Conservation (phyloP, 768 basidiomycete genomes). For the Hemileccinum rubropunctum region DNA sequence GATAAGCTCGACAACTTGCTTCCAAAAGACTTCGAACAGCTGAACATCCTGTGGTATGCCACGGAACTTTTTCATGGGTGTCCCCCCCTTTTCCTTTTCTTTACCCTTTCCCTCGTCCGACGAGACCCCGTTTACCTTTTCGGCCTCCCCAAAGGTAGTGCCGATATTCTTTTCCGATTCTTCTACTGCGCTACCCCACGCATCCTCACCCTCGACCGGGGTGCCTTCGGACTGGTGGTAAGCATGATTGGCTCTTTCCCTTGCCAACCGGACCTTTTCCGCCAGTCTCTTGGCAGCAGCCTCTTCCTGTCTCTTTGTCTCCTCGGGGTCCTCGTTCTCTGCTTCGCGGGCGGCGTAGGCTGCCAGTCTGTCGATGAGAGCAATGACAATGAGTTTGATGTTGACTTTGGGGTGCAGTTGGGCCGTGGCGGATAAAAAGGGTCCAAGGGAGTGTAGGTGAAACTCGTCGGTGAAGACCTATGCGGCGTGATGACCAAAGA, state of each 20-base stretch:
- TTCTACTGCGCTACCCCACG: constrained; percentile 23
- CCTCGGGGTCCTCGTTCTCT: constrained; percentile 93
- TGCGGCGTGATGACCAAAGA: not conserved
- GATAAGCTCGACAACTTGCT: constrained; percentile 95
- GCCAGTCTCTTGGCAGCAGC: constrained; percentile 86
- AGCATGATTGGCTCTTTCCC: constrained; percentile 54
- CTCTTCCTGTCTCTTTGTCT: constrained; percentile 90
- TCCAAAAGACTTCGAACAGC: constrained; percentile 98
- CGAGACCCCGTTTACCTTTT: constrained; percentile 18
- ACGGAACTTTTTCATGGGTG: constrained; percentile 76
- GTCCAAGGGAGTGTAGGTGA: constrained; percentile 92
- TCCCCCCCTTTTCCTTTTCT: constrained; percentile 59
- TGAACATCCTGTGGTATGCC: constrained; percentile 95
- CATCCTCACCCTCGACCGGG: constrained; percentile 22
- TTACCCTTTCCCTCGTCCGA: constrained; percentile 38
- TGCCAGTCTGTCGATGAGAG: constrained; percentile 93
- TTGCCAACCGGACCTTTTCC: constrained; percentile 78
- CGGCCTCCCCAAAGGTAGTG: not conserved
- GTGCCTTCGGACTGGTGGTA: constrained; percentile 35
- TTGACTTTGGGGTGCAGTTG: constrained; percentile 97
- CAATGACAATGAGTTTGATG: constrained; percentile 98
- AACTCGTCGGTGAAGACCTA: constrained; percentile 99
- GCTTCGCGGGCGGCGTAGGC: constrained; percentile 97
- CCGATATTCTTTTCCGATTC: constrained; percentile 20
- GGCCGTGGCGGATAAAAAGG: constrained; percentile 94